Conservation (phyloP, 305 asterid species). For the Fraxinus latifolia region DNA sequence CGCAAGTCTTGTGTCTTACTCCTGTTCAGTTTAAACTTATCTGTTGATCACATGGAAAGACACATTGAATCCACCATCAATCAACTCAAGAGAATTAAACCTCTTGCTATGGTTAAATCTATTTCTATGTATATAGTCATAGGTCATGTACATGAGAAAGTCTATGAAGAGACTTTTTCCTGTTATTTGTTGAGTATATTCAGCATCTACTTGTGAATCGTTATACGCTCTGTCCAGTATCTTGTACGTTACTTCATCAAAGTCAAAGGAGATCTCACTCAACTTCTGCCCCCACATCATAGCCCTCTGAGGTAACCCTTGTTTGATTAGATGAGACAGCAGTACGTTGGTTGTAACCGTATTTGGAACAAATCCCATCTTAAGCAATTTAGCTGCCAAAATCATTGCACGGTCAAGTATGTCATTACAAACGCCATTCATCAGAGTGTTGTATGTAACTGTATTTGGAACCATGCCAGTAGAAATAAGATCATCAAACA, state of each 20-base stretch:
- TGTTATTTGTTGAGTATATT: conserved; percentile 43
- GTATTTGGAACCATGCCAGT: conserved; percentile 79
- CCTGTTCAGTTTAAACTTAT: conserved; percentile 28
- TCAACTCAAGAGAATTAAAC: conserved; percentile 28
- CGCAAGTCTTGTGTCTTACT: conserved; percentile 12
- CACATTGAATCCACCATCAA: conserved; percentile 32
- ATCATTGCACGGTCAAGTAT: conserved; percentile 85
- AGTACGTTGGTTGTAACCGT: conserved; percentile 67
- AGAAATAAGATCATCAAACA: conserved; percentile 71
- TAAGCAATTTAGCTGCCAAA: conserved; percentile 78
- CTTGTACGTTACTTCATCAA: conserved; percentile 69
- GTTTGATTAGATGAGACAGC: conserved; percentile 73
- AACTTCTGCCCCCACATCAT: conserved; percentile 81
- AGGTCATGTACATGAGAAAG: conserved; percentile 83
- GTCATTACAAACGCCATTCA: conserved; percentile 72
- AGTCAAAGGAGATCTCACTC: conserved; percentile 69
- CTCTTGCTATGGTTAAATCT: conserved; percentile 29
- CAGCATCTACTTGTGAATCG: conserved; percentile 48
- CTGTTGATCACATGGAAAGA: conserved; percentile 33
- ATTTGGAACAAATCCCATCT: conserved; percentile 85
- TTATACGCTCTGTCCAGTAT: conserved; percentile 64
- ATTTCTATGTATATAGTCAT: conserved; percentile 56
- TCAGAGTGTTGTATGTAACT: conserved; percentile 78
- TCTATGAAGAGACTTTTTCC: conserved; percentile 76
- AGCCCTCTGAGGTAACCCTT: conserved; percentile 78